phyloP scores from a whole-genome alignment of 306 rosid species.

The Luffa acutangula region DNA sequence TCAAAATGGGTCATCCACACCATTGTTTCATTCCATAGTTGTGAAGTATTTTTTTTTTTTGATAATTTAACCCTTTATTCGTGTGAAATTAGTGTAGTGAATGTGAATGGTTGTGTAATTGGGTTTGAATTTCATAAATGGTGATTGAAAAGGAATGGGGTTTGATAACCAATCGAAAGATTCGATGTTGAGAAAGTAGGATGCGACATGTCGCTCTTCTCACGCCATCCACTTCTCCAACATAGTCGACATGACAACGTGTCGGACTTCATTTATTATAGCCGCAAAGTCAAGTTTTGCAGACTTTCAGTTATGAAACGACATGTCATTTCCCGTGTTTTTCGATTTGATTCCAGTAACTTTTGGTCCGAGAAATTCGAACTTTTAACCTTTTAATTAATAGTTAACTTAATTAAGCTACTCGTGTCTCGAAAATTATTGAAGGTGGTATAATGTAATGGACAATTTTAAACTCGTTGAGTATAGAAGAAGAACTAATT shows the following conservation, averaged over 20 bases:
- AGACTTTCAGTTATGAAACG: neutral
- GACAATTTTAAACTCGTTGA: too few relatives aligned
- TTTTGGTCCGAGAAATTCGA: too few relatives aligned
- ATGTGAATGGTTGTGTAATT: neutral
- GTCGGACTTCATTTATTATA: neutral
- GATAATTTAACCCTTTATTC: neutral
- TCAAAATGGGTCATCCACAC: too few relatives aligned
- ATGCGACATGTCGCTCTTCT: slow-evolving; percentile 5
- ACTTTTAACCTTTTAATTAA: too few relatives aligned
- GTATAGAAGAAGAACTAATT: too few relatives aligned
- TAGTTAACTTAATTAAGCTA: too few relatives aligned
- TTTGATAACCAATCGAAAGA: neutral
- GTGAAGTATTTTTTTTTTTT: too few relatives aligned
- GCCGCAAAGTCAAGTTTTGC: neutral
- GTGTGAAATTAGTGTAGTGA: neutral
- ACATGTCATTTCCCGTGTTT: neutral
- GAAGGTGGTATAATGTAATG: too few relatives aligned
- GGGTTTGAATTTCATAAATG: neutral
- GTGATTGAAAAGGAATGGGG: neutral
- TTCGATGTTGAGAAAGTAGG: neutral
- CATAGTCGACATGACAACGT: neutral
- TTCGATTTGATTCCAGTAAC: neutral
- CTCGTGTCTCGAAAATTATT: too few relatives aligned
- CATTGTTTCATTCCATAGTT: too few relatives aligned
- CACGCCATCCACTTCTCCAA: neutral